phyloP scores from a whole-genome alignment of 345 rosid species.

The Chamaenerion angustifolium region DNA sequence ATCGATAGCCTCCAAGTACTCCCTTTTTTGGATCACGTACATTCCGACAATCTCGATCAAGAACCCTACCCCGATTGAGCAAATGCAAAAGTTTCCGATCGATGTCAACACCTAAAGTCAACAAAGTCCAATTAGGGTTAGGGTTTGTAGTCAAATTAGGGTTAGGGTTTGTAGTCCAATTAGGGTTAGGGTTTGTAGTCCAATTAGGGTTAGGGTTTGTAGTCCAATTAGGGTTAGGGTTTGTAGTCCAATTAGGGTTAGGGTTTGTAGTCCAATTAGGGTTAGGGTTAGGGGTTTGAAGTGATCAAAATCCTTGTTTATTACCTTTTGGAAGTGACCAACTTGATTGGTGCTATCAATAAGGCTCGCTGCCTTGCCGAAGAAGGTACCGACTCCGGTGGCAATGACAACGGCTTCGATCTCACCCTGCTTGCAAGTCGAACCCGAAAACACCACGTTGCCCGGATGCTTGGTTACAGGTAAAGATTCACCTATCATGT shows the following conservation, averaged over 20 bases:
- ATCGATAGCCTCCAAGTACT: constrained; percentile 76
- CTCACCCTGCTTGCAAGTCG: constrained; percentile 95
- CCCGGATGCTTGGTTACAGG: constrained; percentile 67
- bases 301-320: no score
- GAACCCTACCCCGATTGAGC: constrained; percentile 80
- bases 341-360: constrained; percentile 86
- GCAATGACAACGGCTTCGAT: constrained; percentile 87
- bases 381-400: constrained; percentile 90
- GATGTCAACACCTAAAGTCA: constrained; percentile 55
- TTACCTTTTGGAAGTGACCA: constrained; percentile 91
- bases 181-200: no score
- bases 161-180: no score
- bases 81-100: constrained; percentile 94
- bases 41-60: constrained; percentile 56
- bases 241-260: no score
- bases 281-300: no score
- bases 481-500: constrained; percentile 50
- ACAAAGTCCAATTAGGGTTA: no score
- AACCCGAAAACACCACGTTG: constrained; percentile 68
- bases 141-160: no score
- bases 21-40: constrained; percentile 63
- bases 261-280: no score
- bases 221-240: no score
- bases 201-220: no score
- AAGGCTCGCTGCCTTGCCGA: constrained; percentile 93